A percentile compares a stretch with the other conserved stretches of the same genome.
Evolutionary conservation across 805 yeast species (phyloP).

Genomic region (Yarrowia porcina): DNA sequence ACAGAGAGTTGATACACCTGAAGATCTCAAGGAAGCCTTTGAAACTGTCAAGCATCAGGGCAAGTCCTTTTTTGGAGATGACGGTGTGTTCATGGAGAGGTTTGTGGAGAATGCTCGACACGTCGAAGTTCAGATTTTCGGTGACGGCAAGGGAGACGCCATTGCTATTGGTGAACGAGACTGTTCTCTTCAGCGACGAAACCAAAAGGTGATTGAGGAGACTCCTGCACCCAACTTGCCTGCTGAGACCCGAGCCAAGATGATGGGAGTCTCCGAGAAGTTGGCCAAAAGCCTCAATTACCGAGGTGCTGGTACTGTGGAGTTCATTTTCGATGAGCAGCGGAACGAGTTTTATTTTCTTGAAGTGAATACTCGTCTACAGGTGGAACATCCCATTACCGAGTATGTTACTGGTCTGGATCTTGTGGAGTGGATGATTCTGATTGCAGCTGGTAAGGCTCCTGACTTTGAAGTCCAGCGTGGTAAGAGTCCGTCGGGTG

Average conservation of each 20-base stretch:
- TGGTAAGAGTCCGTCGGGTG: conserved; percentile 66
- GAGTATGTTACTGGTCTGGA: conserved; percentile 94
- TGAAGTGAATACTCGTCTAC: conserved; percentile 94
- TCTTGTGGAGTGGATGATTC: conserved; percentile 94
- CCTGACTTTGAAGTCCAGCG: conserved; percentile 61
- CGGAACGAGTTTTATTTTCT: conserved; percentile 89
- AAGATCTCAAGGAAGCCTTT: conserved; percentile 79
- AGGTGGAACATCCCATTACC: conserved; percentile 97
- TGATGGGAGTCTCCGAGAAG: conserved; percentile 82
- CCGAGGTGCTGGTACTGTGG: conserved; percentile 97
- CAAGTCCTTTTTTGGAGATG: conserved; percentile 84
- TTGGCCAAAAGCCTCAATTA: conserved; percentile 80
- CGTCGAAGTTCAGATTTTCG: conserved; percentile 94
- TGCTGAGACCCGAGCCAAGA: conserved; percentile 63
- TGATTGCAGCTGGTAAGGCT: conserved; percentile 83
- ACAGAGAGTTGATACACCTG: conserved; percentile 83
- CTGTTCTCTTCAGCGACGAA: conserved; percentile 95
- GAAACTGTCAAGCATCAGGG: conserved; percentile 94
- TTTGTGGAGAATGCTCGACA: conserved; percentile 94
- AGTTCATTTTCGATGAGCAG: conserved; percentile 82
- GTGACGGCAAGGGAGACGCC: conserved; percentile 91
- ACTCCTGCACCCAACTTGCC: conserved; percentile 97
- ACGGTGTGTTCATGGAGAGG: conserved; percentile 92
- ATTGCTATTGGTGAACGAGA: conserved; percentile 96
- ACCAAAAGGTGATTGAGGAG: conserved; percentile 94